These are phyloP conservation scores for Cryptococcus floricola DNA, from an alignment of 1,284 basidiomycete genomes.

Conservation along the genomic window DNA sequence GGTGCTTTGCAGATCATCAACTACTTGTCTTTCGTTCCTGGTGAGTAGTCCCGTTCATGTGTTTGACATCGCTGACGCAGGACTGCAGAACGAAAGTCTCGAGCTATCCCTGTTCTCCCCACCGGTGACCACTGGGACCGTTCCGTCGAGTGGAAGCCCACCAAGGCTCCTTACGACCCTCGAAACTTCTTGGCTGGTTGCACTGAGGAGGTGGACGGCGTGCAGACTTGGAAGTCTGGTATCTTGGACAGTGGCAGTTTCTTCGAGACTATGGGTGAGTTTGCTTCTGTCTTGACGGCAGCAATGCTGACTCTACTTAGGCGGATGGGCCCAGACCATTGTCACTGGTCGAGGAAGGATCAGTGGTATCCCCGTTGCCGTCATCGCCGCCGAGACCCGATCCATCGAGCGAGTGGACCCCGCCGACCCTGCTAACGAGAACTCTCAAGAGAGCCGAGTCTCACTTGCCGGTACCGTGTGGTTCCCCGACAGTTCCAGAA, in stretches of 20 bases:
- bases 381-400: slow-evolving; percentile 85
- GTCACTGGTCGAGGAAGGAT: slow-evolving; percentile 88
- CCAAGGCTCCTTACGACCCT: slow-evolving; percentile 94
- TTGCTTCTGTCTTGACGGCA: background rate
- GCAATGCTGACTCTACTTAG: slow-evolving; percentile 36
- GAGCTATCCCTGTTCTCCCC: slow-evolving; percentile 67
- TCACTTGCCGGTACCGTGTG: slow-evolving; percentile 99
- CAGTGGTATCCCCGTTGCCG: slow-evolving; percentile 94
- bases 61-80: background rate
- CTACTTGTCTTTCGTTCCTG: slow-evolving; percentile 93
- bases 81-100: slow-evolving; percentile 55
- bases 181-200: slow-evolving; percentile 97
- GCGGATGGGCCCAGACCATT: slow-evolving; percentile 98
- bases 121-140: slow-evolving; percentile 85
- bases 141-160: slow-evolving; percentile 81
- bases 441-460: slow-evolving; percentile 94
- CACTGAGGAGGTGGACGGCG: slow-evolving; percentile 66
- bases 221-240: slow-evolving; percentile 71
- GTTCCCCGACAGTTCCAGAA: slow-evolving; percentile 99
- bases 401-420: slow-evolving; percentile 96
- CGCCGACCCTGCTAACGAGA: slow-evolving; percentile 97
- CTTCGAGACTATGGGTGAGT: slow-evolving; percentile 49
- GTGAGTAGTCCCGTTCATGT: slow-evolving; percentile 17
- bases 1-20: slow-evolving; percentile 88
- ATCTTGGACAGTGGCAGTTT: slow-evolving; percentile 98